phyloP scores from a whole-genome alignment of 164 flowering plant species.

The Sedum album region DNA sequence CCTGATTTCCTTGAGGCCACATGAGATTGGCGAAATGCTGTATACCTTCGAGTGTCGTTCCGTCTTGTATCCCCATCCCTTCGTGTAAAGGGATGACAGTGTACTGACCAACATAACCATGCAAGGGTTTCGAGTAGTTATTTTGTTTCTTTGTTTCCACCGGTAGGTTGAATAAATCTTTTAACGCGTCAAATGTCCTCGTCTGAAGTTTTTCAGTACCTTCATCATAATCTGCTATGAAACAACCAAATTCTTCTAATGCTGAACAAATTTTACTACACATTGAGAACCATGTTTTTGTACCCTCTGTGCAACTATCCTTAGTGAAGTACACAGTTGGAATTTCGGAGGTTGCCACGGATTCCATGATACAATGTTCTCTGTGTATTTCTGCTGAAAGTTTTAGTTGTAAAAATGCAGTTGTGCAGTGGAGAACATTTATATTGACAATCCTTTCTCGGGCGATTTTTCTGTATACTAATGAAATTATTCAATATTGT shows the following conservation, averaged over 20 bases:
- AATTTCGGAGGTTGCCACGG: constrained; percentile 12
- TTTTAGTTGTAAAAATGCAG: background rate
- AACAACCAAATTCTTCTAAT: constrained; percentile 42
- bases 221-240: constrained; percentile 19
- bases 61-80: constrained; percentile 37
- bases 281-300: constrained; percentile 22
- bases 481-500: background rate
- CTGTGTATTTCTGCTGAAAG: background rate
- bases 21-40: constrained; percentile 29
- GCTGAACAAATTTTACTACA: constrained; percentile 22
- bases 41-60: constrained; percentile 17
- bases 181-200: constrained; percentile 16
- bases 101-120: constrained; percentile 33
- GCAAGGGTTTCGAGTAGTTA: constrained; percentile 27
- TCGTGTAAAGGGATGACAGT: constrained; percentile 34
- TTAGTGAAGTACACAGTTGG: constrained; percentile 28
- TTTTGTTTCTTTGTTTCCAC: constrained; percentile 29
- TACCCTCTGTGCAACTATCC: constrained; percentile 22
- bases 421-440: background rate
- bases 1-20: constrained; percentile 43
- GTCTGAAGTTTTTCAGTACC: constrained; percentile 17
- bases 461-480: background rate
- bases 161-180: constrained; percentile 38
- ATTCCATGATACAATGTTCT: constrained; percentile 20
- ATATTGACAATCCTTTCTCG: background rate